Conservation (phyloP, 441 rosid genomes). For the Arabidopsis lyrata region DNA sequence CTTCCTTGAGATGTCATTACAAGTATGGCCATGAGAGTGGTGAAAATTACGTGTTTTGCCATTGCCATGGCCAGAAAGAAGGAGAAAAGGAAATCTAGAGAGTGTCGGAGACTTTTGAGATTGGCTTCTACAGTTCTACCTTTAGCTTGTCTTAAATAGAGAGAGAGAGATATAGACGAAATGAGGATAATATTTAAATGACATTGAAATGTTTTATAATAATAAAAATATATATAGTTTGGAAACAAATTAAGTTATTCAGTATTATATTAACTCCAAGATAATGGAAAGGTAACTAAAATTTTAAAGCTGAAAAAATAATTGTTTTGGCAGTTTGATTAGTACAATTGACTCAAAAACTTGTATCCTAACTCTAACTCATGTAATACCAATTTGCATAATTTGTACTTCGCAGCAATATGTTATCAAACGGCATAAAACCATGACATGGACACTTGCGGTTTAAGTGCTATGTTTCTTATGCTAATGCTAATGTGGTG, state of each 20-base stretch:
- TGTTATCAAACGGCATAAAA: not conserved
- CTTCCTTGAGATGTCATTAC: constrained; percentile 38
- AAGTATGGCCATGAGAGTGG: constrained; percentile 33
- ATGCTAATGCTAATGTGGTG: not conserved
- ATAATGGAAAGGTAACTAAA: not conserved
- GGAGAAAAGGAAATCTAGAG: constrained; percentile 3
- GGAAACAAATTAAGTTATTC: not conserved
- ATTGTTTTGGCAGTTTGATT: not conserved
- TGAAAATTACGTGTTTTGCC: constrained; percentile 49
- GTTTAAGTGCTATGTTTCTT: not conserved
- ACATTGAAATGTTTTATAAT: not conserved
- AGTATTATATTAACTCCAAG: not conserved
- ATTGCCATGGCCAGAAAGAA: constrained; percentile 42
- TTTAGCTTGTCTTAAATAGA: constrained; percentile 56
- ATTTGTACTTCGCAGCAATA: not conserved
- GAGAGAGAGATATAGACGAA: constrained; percentile 25
- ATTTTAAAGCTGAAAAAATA: not conserved
- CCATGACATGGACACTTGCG: not conserved
- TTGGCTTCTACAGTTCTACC: constrained; percentile 38
- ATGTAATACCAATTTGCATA: not conserved
- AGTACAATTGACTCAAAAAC: not conserved
- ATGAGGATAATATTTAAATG: constrained; percentile 3
- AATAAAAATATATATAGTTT: not conserved
- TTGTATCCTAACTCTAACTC: not conserved
- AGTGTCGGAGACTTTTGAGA: constrained; percentile 36